phyloP scores from a whole-genome alignment of 352 stramenopile genomes.

The Blastocystis sp. region DNA sequence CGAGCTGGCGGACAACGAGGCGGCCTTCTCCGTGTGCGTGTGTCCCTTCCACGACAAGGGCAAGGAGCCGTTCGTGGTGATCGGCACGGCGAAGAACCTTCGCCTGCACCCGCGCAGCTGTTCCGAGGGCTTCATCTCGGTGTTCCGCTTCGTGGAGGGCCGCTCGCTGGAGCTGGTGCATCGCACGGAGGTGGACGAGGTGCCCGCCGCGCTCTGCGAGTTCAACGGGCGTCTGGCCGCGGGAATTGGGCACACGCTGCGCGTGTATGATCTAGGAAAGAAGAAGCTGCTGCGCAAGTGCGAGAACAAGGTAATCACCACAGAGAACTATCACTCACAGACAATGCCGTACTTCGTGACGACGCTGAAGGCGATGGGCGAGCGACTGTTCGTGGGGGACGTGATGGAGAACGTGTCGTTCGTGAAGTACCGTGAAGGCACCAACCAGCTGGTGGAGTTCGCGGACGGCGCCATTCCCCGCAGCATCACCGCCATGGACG shows the following conservation, averaged over 20 bases:
- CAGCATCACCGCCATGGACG: constrained; percentile 77
- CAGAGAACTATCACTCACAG: constrained; percentile 56
- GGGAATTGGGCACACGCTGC: constrained; percentile 86
- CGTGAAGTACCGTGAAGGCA: constrained; percentile 91
- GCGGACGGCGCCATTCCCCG: constrained; percentile 87
- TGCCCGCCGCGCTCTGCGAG: constrained; percentile 90
- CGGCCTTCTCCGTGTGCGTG: no score
- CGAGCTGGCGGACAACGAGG: no score
- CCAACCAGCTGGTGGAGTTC: constrained; percentile 92
- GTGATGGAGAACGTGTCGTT: constrained; percentile 74
- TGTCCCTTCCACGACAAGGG: no score
- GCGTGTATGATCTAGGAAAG: constrained; percentile 95
- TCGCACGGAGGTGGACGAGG: constrained; percentile 90
- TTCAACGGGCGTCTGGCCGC: constrained; percentile 94
- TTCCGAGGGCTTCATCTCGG: no score
- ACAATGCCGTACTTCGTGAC: constrained; percentile 81
- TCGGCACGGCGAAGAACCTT: constrained; percentile 82
- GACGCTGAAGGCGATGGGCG: constrained; percentile 85
- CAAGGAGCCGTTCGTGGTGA: no score
- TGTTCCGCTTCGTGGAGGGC: constrained; percentile 73
- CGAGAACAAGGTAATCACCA: constrained; percentile 80
- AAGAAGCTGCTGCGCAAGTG: constrained; percentile 97
- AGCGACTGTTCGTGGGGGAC: constrained; percentile 91
- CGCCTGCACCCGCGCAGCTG: constrained; percentile 83
- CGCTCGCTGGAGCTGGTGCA: constrained; percentile 89